Evolutionary conservation across 129 eudicot species (phyloP).

Genomic region (Sambucus nigra): DNA sequence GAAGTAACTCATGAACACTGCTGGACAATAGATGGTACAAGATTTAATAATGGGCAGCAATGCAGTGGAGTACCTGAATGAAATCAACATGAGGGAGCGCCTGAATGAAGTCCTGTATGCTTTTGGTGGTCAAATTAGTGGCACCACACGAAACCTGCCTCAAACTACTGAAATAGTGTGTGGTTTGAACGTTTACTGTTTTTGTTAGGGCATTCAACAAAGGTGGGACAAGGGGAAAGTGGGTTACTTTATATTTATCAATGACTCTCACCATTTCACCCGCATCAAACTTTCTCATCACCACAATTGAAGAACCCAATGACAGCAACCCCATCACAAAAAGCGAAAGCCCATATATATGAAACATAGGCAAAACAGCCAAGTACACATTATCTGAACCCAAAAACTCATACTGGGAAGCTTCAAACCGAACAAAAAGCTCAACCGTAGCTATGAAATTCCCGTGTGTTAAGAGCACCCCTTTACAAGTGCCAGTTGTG

Average conservation of each 20-base stretch:
- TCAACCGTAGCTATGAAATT: conserved; percentile 65
- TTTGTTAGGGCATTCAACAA: conserved; percentile 40
- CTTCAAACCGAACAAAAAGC: conserved; percentile 71
- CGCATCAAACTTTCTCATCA: conserved; percentile 45
- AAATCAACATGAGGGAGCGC: conserved; percentile 64
- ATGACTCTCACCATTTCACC: conserved; percentile 48
- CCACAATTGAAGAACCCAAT: conserved; percentile 51
- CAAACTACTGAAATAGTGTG: conserved; percentile 37
- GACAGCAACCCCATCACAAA: conserved; percentile 67
- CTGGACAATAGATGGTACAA: too few species aligned
- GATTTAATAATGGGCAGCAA: too few species aligned
- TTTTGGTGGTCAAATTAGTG: conserved; percentile 42
- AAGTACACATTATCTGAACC: conserved; percentile 44
- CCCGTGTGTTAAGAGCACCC: conserved; percentile 65
- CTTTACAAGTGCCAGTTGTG: conserved; percentile 73
- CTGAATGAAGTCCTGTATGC: conserved; percentile 49
- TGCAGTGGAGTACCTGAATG: conserved; percentile 51
- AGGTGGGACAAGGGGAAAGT: conserved; percentile 77
- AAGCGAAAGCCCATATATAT: conserved; percentile 68
- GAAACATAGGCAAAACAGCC: conserved; percentile 85
- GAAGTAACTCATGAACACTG: too few species aligned
- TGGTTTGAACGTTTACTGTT: conserved; percentile 23
- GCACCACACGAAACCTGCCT: conserved; percentile 91
- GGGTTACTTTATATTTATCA: conserved; percentile 55
- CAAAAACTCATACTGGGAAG: conserved; percentile 39